phyloP scores from a whole-genome alignment of 768 basidiomycete species.

The Hygrophoropsis aurantiaca region DNA sequence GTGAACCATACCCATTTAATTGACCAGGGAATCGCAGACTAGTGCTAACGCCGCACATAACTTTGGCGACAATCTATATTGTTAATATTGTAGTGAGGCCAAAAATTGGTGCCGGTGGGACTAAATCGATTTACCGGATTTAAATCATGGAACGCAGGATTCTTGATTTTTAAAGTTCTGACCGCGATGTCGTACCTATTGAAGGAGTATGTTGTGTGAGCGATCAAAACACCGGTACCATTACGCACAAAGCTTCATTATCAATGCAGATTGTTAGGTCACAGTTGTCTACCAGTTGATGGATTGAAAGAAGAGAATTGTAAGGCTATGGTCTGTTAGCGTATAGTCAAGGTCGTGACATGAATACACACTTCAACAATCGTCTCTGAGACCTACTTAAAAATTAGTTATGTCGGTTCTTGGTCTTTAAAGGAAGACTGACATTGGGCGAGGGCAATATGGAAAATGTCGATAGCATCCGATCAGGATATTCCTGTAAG shows the following conservation, averaged over 20 bases:
- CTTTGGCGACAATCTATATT: constrained; percentile 70
- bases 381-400: constrained; percentile 41
- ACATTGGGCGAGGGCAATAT: constrained; percentile 59
- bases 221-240: background rate
- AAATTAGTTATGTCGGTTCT: constrained; percentile 9
- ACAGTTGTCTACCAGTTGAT: constrained; percentile 87
- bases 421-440: constrained; percentile 8
- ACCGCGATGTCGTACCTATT: constrained; percentile 71
- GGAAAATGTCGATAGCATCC: constrained; percentile 53
- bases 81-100: background rate
- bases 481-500: constrained; percentile 58
- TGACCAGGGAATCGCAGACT: constrained; percentile 93
- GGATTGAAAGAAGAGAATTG: constrained; percentile 79
- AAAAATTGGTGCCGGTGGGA: too few species aligned
- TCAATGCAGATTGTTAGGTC: constrained; percentile 85
- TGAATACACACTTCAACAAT: constrained; percentile 47
- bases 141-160: constrained; percentile 63
- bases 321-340: constrained; percentile 54
- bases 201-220: background rate
- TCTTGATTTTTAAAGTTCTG: constrained; percentile 62
- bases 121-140: constrained; percentile 52
- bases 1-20: constrained; percentile 68
- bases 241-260: constrained; percentile 76
- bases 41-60: constrained; percentile 94
- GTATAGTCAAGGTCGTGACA: background rate